Evolutionary conservation across 2,329 filamentous ascomycete genomes (phyloP).

Genomic region (Xylariaceae sp.): DNA sequence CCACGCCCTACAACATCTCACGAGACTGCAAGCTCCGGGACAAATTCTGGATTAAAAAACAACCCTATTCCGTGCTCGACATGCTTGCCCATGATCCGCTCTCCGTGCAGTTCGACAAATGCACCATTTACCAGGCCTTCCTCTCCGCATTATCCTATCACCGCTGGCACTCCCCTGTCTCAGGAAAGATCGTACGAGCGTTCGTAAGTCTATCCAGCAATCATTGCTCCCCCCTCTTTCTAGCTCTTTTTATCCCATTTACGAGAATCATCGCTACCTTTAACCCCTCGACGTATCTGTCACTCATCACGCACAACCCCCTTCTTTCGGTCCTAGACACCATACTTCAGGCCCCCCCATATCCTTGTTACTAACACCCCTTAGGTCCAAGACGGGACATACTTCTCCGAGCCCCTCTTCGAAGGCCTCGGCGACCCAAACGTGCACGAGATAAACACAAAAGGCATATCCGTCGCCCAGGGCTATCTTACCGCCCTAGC

Average conservation of each 20-base stretch:
- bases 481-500: conserved; percentile 67
- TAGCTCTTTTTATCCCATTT: too few relatives aligned
- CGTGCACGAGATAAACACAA: conserved; percentile 25
- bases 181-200: conserved; percentile 51
- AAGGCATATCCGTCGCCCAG: conserved; percentile 48
- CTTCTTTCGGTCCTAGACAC: too few relatives aligned
- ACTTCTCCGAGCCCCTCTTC: conserved; percentile 56
- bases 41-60: conserved; percentile 58
- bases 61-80: conserved; percentile 54
- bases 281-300: too few relatives aligned
- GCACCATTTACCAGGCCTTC: conserved; percentile 61
- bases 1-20: conserved; percentile 42
- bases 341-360: too few relatives aligned
- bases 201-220: conserved; percentile 42
- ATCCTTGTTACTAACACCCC: too few relatives aligned
- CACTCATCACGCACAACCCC: too few relatives aligned
- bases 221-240: too few relatives aligned
- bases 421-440: conserved; percentile 35
- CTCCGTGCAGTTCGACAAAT: conserved; percentile 48
- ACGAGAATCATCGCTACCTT: too few relatives aligned
- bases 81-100: conserved; percentile 50
- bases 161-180: conserved; percentile 59
- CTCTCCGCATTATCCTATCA: conserved; percentile 59
- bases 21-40: conserved; percentile 45
- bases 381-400: conserved; percentile 47